Evolutionary conservation across 257 asterid genomes (phyloP).

Genomic region (Solanum chilense): DNA sequence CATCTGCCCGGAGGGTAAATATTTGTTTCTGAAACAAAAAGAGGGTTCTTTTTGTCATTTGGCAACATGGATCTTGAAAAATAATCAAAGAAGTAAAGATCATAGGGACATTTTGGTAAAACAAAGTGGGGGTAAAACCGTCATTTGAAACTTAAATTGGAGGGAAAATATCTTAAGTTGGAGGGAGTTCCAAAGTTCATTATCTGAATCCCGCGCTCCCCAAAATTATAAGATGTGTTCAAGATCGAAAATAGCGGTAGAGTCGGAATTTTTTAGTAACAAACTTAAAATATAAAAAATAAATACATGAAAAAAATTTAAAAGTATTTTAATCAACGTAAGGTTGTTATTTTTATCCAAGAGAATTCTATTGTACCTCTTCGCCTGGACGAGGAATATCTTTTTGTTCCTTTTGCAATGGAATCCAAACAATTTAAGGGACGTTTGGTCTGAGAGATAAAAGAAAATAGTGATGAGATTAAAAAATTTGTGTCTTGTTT

Average conservation of each 20-base stretch:
- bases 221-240: neutral
- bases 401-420: neutral
- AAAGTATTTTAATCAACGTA: too few species aligned
- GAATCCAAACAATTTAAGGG: neutral
- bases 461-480: too few species aligned
- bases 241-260: neutral
- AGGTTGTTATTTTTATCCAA: neutral
- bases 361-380: neutral
- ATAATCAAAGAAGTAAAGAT: neutral
- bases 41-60: neutral
- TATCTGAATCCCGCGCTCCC: neutral
- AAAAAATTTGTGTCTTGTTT: too few species aligned
- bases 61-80: neutral
- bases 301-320: rapidly evolving
- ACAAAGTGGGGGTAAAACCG: neutral
- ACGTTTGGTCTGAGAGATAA: too few species aligned
- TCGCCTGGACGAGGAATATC: neutral
- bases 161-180: neutral
- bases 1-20: neutral
- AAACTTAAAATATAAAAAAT: neutral
- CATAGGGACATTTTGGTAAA: neutral
- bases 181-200: neutral
- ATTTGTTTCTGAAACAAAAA: neutral
- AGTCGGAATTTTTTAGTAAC: rapidly evolving
- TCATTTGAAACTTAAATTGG: neutral